These are phyloP conservation scores for Tolypocladium ophioglossoides DNA, from an alignment of 2,329 filamentous ascomycete species.

Conservation along the genomic window DNA sequence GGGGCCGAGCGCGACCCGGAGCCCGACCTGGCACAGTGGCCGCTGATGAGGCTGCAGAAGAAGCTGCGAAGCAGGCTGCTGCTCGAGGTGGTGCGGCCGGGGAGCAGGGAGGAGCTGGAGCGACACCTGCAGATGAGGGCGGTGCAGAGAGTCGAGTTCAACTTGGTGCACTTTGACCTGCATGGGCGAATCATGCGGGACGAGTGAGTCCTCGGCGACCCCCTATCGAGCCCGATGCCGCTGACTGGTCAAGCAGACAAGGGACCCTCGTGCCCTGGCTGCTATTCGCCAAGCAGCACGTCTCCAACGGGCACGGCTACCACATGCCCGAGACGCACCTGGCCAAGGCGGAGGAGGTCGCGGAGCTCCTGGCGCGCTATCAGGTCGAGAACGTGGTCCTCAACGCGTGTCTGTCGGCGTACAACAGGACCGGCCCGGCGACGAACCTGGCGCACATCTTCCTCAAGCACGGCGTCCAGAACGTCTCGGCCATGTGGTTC, in stretches of 20 bases:
- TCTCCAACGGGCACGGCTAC: constrained; percentile 5
- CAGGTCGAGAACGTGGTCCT: constrained; percentile 17
- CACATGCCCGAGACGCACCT: constrained; percentile 13
- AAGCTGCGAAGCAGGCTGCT: constrained; percentile 13
- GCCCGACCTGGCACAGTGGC: constrained; percentile 17
- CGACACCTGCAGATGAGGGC: constrained; percentile 10
- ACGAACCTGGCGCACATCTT: constrained; percentile 17
- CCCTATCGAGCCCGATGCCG: too few species aligned
- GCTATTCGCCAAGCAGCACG: constrained; percentile 13
- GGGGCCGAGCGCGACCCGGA: constrained; percentile 16
- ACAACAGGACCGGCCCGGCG: constrained; percentile 12
- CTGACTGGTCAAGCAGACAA: constrained; percentile 3
- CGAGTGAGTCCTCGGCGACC: constrained; percentile 8
- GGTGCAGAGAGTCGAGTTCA: constrained; percentile 12
- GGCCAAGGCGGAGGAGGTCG: constrained; percentile 12
- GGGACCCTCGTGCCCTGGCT: constrained; percentile 14
- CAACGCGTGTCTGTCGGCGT: constrained; percentile 17
- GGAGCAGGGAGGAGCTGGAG: constrained; percentile 13
- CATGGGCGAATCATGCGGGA: constrained; percentile 15
- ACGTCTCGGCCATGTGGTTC: constrained; percentile 19
- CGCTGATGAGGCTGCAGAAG: constrained; percentile 17
- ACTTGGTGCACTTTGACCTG: constrained; percentile 18
- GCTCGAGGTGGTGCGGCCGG: constrained; percentile 14
- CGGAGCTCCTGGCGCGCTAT: constrained; percentile 11
- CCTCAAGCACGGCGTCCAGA: constrained; percentile 13